phyloP scores from a whole-genome alignment of 257 asterid genomes.

The Solanum virginianum region DNA sequence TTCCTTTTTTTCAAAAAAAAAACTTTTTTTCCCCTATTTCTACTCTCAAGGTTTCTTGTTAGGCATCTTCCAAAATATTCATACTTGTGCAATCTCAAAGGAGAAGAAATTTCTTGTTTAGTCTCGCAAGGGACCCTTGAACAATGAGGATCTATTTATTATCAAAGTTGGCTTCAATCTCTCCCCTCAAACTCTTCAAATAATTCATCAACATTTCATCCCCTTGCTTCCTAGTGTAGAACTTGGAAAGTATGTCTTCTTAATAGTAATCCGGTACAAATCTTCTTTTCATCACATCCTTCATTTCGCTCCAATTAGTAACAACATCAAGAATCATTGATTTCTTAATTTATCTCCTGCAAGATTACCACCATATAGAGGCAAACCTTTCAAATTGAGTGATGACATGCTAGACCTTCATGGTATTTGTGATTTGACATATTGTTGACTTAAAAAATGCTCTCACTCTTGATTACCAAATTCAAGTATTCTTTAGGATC shows the following conservation, averaged over 20 bases:
- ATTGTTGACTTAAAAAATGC: too few species aligned
- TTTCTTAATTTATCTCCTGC: background rate
- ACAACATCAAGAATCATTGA: background rate
- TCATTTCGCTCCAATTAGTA: background rate
- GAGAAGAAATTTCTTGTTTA: background rate
- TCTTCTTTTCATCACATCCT: background rate
- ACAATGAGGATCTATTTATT: background rate
- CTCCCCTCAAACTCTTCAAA: background rate
- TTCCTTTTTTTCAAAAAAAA: background rate
- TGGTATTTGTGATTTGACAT: too few species aligned
- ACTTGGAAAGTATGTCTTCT: background rate
- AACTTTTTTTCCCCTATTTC: background rate
- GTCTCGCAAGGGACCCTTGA: background rate
- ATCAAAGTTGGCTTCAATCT: background rate
- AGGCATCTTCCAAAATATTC: background rate
- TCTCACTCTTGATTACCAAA: too few species aligned
- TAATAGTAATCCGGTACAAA: background rate
- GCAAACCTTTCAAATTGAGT: too few species aligned
- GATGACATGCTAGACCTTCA: too few species aligned
- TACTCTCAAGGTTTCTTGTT: background rate
- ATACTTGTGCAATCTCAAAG: background rate
- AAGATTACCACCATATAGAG: background rate
- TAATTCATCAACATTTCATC: background rate
- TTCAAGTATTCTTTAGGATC: too few species aligned
- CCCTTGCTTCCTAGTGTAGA: background rate